phyloP scores from a whole-genome alignment of 306 rosid species.

The Medicago lupulina region DNA sequence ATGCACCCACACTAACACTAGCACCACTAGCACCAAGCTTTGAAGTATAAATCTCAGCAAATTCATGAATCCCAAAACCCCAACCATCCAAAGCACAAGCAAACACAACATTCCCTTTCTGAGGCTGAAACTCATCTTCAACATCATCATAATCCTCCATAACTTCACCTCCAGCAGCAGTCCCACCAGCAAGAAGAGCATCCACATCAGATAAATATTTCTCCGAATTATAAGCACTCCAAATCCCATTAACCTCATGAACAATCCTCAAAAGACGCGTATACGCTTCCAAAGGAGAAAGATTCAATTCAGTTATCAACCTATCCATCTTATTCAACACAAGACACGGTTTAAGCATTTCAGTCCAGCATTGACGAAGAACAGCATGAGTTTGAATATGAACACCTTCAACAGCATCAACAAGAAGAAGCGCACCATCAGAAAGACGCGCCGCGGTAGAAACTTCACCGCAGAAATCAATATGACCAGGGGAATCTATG shows the following conservation, averaged over 20 bases:
- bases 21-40: conserved; percentile 83
- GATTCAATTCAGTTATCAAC: conserved; percentile 67
- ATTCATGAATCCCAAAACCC: conserved; percentile 78
- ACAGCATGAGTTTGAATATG: conserved; percentile 94
- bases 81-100: conserved; percentile 92
- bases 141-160: conserved; percentile 61
- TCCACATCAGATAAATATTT: conserved; percentile 83
- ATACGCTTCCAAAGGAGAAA: conserved; percentile 81
- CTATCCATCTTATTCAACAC: conserved; percentile 92
- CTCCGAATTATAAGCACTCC: conserved; percentile 79
- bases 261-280: conserved; percentile 66
- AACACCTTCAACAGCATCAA: conserved; percentile 92
- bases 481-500: conserved; percentile 92
- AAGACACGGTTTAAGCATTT: conserved; percentile 78
- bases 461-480: conserved; percentile 92
- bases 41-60: conserved; percentile 73
- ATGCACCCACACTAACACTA: conserved; percentile 62
- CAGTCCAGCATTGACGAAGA: conserved; percentile 91
- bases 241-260: conserved; percentile 81
- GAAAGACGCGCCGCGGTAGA: conserved; percentile 90
- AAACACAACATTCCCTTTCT: conserved; percentile 83
- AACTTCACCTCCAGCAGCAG: background rate
- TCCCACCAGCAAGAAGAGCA: conserved; percentile 56
- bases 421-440: conserved; percentile 84
- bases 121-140: conserved; percentile 83